Conservation (phyloP, 2,329 filamentous ascomycete genomes). For the Microdochium trichocladiopsis region DNA sequence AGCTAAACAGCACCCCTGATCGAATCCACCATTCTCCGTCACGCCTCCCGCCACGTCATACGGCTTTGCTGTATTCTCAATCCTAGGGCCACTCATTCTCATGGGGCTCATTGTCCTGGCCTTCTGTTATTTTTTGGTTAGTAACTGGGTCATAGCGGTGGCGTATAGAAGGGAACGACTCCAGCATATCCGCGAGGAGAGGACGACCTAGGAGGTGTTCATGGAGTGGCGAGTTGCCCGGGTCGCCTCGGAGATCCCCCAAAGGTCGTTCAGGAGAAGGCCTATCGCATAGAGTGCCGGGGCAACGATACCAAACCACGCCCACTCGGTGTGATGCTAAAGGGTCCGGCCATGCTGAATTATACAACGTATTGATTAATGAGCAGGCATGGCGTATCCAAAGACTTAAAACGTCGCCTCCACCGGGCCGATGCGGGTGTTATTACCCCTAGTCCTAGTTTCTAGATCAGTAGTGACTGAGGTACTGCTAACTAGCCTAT, state of each 20-base stretch:
- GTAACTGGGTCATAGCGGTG: slow-evolving; percentile 6
- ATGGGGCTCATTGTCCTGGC: background rate
- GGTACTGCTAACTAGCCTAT: too few species aligned
- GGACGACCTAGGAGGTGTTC: background rate
- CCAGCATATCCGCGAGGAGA: background rate
- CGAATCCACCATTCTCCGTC: background rate
- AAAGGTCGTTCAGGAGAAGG: background rate
- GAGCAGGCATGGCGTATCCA: background rate
- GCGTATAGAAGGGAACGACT: slow-evolving; percentile 6
- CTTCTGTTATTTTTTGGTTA: background rate
- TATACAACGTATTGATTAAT: background rate
- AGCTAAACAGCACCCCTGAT: background rate
- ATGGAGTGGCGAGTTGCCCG: background rate
- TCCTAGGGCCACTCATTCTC: background rate
- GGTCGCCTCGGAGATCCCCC: background rate
- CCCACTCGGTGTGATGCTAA: background rate
- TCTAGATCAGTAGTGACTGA: too few species aligned
- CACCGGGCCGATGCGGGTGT: background rate
- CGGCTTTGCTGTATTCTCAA: background rate
- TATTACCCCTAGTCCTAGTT: background rate
- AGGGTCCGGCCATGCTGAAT: background rate
- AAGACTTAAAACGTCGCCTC: background rate
- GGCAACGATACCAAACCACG: background rate
- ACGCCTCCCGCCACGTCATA: background rate
- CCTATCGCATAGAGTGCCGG: background rate